Percentiles rank a stretch among this genome's conserved stretches.
Conservation (phyloP, 2,329 filamentous ascomycete genomes). For the Cladorrhinum sp. region DNA sequence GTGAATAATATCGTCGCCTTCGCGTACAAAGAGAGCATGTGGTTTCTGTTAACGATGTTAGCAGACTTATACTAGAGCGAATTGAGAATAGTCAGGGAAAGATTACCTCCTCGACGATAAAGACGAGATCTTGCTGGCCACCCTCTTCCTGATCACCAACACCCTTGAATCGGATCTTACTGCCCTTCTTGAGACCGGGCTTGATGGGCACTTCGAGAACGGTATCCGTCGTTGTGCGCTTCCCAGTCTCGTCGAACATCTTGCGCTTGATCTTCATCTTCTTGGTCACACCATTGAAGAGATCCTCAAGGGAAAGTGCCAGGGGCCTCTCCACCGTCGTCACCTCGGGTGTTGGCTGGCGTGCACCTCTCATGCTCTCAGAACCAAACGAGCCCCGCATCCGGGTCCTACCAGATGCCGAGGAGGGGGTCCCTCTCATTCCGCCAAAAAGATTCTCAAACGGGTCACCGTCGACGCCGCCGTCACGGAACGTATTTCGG, state of each 20-base stretch:
- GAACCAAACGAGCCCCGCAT: conserved; percentile 41
- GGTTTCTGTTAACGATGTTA: conserved; percentile 61
- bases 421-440: conserved; percentile 34
- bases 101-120: conserved; percentile 88
- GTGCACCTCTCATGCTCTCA: conserved; percentile 36
- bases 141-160: conserved; percentile 98
- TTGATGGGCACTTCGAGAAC: conserved; percentile 95
- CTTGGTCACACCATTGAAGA: conserved; percentile 84
- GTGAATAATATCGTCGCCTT: conserved; percentile 81
- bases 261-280: conserved; percentile 99
- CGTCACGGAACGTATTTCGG: conserved; percentile 50
- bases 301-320: conserved; percentile 78
- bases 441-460: conserved; percentile 49
- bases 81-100: too few relatives aligned
- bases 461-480: conserved; percentile 49
- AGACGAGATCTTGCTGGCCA: conserved; percentile 90
- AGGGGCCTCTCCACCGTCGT: conserved; percentile 86
- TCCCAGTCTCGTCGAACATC: conserved; percentile 82
- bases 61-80: not conserved
- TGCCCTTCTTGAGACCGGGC: conserved; percentile 90
- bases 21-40: conserved; percentile 78
- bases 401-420: conserved; percentile 42
- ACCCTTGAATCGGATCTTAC: conserved; percentile 96
- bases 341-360: conserved; percentile 71
- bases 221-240: conserved; percentile 81